A percentile compares a stretch with the other conserved stretches of the same genome.
These are phyloP conservation scores for Bromus sterilis DNA, from an alignment of 176 grass and related monocot species.

Conservation along the genomic window DNA sequence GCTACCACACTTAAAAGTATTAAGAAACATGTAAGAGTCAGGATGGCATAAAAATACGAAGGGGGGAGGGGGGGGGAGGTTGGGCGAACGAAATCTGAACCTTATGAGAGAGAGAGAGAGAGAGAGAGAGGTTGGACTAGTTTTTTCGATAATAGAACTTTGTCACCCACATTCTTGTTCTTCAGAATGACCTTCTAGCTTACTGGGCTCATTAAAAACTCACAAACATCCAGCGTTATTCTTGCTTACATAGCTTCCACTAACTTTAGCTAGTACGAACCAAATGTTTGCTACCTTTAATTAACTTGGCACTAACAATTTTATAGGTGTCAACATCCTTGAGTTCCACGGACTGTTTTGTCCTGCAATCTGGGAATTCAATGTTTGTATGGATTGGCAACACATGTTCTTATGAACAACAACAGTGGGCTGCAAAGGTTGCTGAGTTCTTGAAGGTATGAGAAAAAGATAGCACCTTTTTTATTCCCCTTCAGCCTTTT, in stretches of 20 bases:
- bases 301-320: slow-evolving; percentile 21
- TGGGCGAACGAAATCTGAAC: background rate
- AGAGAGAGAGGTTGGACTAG: background rate
- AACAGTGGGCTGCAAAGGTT: slow-evolving; percentile 73
- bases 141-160: background rate
- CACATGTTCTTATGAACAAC: slow-evolving; percentile 72
- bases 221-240: background rate
- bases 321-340: slow-evolving; percentile 73
- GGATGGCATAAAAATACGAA: background rate
- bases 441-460: slow-evolving; percentile 94
- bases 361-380: slow-evolving; percentile 77
- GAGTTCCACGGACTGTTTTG: slow-evolving; percentile 69
- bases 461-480: background rate
- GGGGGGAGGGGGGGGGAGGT: background rate
- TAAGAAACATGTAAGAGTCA: background rate
- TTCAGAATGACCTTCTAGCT: background rate
- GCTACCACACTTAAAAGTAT: background rate
- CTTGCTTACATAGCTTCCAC: background rate
- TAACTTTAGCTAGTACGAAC: background rate
- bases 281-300: slow-evolving; percentile 5
- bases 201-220: background rate
- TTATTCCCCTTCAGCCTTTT: slow-evolving; percentile 1
- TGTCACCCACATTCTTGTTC: background rate
- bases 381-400: slow-evolving; percentile 76
- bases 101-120: too few relatives aligned